phyloP scores from a whole-genome alignment of 495 filamentous ascomycete species.

The Hyaloscypha hepaticicola region DNA sequence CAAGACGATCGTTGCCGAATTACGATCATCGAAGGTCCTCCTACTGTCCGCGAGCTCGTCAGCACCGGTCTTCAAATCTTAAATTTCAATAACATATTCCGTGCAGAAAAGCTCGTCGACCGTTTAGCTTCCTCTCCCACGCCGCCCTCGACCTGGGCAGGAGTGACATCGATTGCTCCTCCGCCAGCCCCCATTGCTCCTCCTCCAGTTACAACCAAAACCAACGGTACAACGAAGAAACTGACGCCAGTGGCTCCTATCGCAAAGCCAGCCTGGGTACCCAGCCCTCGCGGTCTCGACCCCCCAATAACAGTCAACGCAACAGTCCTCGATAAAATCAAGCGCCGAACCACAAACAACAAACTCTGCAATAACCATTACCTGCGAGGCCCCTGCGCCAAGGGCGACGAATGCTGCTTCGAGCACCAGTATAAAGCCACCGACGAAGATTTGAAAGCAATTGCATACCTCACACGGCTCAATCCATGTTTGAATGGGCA shows the following conservation, averaged over 20 bases:
- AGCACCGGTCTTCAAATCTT: slow-evolving; percentile 55
- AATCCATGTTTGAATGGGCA: slow-evolving; percentile 75
- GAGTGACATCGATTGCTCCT: slow-evolving; percentile 31
- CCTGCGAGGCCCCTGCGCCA: slow-evolving; percentile 71
- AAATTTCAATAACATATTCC: slow-evolving; percentile 66
- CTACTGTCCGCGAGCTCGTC: slow-evolving; percentile 65
- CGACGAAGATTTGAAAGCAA: slow-evolving; percentile 61
- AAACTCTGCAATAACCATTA: slow-evolving; percentile 89
- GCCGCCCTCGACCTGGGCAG: slow-evolving; percentile 27
- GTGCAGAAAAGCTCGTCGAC: slow-evolving; percentile 52
- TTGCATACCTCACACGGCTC: slow-evolving; percentile 71
- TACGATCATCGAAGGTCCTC: slow-evolving; percentile 71
- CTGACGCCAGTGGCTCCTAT: slow-evolving; percentile 27
- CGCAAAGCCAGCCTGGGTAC: slow-evolving; percentile 48
- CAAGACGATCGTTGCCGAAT: slow-evolving; percentile 56
- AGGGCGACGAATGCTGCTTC: slow-evolving; percentile 70
- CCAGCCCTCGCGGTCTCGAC: slow-evolving; percentile 51
- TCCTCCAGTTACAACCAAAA: slow-evolving; percentile 30
- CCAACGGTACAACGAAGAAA: slow-evolving; percentile 13
- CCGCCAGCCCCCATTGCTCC: slow-evolving; percentile 34
- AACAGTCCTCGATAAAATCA: slow-evolving; percentile 70
- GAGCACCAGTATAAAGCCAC: slow-evolving; percentile 71
- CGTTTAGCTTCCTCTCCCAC: slow-evolving; percentile 28
- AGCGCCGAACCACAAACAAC: slow-evolving; percentile 69
- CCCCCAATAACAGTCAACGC: slow-evolving; percentile 46